Conservation (phyloP, 192 early-diverging fungal species). For the Dimargaris cristalligena region DNA sequence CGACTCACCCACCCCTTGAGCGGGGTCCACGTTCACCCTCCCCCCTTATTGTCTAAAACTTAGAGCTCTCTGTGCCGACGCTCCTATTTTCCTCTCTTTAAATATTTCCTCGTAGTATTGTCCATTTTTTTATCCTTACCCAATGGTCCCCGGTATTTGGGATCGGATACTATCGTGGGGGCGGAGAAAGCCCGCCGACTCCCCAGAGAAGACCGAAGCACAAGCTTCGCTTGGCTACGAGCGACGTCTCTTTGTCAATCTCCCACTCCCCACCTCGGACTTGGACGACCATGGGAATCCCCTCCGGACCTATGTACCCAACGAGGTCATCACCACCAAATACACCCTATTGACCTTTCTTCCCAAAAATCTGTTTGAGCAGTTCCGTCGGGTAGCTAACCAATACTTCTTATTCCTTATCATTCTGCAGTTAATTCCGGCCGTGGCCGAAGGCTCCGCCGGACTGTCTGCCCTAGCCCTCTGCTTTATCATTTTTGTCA, state of each 20-base stretch:
- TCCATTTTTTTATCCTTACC: too few species aligned
- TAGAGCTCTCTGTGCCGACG: too few species aligned
- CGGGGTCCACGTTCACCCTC: too few species aligned
- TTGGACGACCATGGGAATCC: not conserved
- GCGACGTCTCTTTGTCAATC: not conserved
- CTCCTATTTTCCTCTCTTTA: too few species aligned
- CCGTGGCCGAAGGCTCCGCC: constrained; percentile 46
- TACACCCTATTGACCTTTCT: constrained; percentile 82
- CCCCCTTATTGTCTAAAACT: too few species aligned
- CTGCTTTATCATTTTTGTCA: constrained; percentile 56
- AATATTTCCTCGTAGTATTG: too few species aligned
- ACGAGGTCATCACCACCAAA: constrained; percentile 77
- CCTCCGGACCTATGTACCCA: constrained; percentile 27
- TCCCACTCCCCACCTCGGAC: not conserved
- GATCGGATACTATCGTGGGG: too few species aligned
- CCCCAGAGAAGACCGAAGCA: too few species aligned
- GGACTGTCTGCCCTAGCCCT: constrained; percentile 67
- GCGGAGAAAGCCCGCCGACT: too few species aligned
- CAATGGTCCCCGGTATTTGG: too few species aligned
- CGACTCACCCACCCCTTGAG: too few species aligned
- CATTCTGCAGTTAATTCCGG: constrained; percentile 63
- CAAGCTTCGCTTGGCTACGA: constrained; percentile 1
- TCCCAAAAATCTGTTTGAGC: constrained; percentile 91
- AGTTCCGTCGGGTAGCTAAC: constrained; percentile 91
- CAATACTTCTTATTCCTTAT: constrained; percentile 86